A percentile compares a stretch with the other conserved stretches of the same genome.
phyloP scores from a whole-genome alignment of 352 stramenopile species.

The Phytophthora tubulina region DNA sequence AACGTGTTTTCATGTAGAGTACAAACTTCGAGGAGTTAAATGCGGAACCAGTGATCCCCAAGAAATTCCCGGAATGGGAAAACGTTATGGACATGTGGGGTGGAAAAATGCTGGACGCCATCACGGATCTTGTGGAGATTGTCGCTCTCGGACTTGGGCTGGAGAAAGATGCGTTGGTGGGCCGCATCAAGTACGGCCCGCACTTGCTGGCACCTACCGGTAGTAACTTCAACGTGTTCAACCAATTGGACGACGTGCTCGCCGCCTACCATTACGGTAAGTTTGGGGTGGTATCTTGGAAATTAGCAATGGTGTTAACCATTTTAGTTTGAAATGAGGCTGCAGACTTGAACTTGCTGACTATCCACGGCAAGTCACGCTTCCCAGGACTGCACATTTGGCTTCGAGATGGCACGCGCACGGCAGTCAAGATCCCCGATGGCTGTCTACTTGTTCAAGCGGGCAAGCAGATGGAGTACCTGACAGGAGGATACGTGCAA shows the following conservation, averaged over 20 bases:
- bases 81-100: constrained; percentile 93
- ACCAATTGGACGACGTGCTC: constrained; percentile 86
- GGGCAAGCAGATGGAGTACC: constrained; percentile 94
- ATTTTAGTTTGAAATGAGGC: constrained; percentile 9
- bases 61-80: constrained; percentile 89
- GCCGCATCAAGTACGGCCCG: constrained; percentile 85
- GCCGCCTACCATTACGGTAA: constrained; percentile 93
- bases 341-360: constrained; percentile 93
- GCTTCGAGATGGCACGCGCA: constrained; percentile 89
- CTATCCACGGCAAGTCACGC: constrained; percentile 93
- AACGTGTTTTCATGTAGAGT: constrained; percentile 33
- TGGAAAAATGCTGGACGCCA: constrained; percentile 86
- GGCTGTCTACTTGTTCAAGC: constrained; percentile 91
- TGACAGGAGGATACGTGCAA: constrained; percentile 92
- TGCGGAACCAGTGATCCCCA: constrained; percentile 87
- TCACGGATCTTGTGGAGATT: constrained; percentile 90
- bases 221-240: constrained; percentile 88
- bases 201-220: constrained; percentile 93
- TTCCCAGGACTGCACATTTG: constrained; percentile 94
- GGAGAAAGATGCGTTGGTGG: constrained; percentile 79
- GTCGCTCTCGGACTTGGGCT: constrained; percentile 87
- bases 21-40: constrained; percentile 90
- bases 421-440: constrained; percentile 89
- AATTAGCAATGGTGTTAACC: constrained; percentile 5
- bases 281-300: background rate